These are phyloP conservation scores for Coemansia brasiliensis DNA, from an alignment of 192 early-diverging fungal species.

Conservation along the genomic window DNA sequence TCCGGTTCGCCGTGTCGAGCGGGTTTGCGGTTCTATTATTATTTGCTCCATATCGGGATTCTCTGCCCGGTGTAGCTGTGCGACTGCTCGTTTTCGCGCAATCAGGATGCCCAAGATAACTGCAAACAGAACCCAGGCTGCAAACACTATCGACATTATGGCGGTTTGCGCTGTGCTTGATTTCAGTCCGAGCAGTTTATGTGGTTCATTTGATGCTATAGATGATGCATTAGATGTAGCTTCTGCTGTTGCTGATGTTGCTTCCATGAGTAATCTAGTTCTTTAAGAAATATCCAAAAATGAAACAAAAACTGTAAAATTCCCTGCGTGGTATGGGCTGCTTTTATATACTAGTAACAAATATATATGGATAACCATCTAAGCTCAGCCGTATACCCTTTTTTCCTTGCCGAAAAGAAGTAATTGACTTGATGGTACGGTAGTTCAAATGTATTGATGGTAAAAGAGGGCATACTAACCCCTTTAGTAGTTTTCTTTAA, in stretches of 20 bases:
- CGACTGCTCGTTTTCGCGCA: background rate
- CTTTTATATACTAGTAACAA: too few species aligned
- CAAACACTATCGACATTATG: slow-evolving; percentile 2
- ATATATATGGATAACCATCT: too few species aligned
- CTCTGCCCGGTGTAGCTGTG: background rate
- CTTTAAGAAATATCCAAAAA: too few species aligned
- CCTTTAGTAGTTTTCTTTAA: too few species aligned
- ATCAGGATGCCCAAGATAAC: slow-evolving; percentile 1
- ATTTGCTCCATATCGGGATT: slow-evolving; percentile 5
- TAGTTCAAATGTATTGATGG: background rate
- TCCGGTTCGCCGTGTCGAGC: background rate
- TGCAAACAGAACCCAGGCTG: slow-evolving; percentile 1
- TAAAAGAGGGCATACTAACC: background rate
- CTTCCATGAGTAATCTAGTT: background rate
- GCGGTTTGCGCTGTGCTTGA: background rate
- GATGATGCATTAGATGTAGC: background rate
- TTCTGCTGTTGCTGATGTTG: background rate
- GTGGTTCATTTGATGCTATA: background rate
- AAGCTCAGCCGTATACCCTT: background rate
- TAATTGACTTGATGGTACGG: background rate
- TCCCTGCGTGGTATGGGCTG: too few species aligned
- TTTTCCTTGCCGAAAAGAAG: background rate
- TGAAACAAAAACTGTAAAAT: too few species aligned
- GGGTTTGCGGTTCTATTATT: background rate
- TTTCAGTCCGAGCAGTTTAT: background rate